Base-by-base conservation (phyloP, 2,329 filamentous ascomycete genomes). In the Colletotrichum shisoi region DNA sequence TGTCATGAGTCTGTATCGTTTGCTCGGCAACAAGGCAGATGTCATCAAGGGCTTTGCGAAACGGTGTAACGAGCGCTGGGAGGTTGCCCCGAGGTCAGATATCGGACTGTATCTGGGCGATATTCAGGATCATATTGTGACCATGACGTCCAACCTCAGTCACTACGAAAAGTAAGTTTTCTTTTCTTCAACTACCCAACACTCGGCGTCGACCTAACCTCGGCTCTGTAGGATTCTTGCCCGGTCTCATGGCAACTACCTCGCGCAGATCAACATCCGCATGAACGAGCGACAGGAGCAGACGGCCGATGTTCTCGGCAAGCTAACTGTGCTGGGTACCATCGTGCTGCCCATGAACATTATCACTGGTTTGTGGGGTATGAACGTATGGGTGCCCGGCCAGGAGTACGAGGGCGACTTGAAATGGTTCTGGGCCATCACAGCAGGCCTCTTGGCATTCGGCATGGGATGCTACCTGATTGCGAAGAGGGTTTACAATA, bases 1-100 rank as follows among this genome's bases (percentile, higher is more conserved):
- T 76, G 95, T 99, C 71, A 99, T 99, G 94, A 90, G 91, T 42
- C 83, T 99, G 53, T 98, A 97, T 76, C 87, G 95, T 57, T 83
- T 99, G 51, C 82, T 99, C 19, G 95, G 95, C 62, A 98, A 96
- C 79, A 99, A 99, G 80, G 95, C 95, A 57, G 95, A 99, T 77
- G 95, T 99, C 66, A 98, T 99, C 83, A 98, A 98, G 80, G 95
- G 95, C 1, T 99, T 99, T 74, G 95, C 95, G 5, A 99, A 99
- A 81, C 87, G 95, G 15, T 99, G 95, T 81, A 99, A 97, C 75
- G 94, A 99, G 81, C 91, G 96, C 71, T 99, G 94, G 93, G 92
- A 97, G 73, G 92, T 99, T 67, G 94, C 95, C 6, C 95, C 95
- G 12, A 87, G 94, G 69, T 95, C 91, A 40, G 95, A 99, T 76